These are phyloP conservation scores for Agapanthus africanus DNA, from an alignment of 106 monocot species.

Conservation along the genomic window DNA sequence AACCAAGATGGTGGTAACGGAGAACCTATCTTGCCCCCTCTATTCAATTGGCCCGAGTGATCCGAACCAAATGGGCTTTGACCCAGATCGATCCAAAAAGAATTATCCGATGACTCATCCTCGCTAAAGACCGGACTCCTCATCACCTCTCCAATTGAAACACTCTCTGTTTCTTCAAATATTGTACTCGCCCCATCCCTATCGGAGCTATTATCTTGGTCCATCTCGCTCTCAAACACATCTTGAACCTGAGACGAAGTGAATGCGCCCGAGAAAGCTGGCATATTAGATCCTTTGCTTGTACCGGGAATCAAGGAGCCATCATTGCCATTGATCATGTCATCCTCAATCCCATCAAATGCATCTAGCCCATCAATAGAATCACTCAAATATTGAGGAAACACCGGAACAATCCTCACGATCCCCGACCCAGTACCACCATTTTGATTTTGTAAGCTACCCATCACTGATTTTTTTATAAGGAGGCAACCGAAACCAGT, in stretches of 20 bases:
- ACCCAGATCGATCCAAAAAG: constrained; percentile 94
- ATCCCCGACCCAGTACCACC: constrained; percentile 85
- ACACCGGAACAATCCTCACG: constrained; percentile 84
- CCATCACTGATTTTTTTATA: constrained; percentile 88
- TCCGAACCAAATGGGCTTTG: constrained; percentile 79
- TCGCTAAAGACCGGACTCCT: constrained; percentile 92
- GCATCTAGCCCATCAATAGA: constrained; percentile 69
- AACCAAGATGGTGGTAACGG: constrained; percentile 85
- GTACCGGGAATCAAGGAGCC: constrained; percentile 24
- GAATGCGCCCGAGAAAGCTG: constrained; percentile 90
- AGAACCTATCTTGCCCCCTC: constrained; percentile 60
- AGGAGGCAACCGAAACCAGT: constrained; percentile 91
- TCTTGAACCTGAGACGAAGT: constrained; percentile 81
- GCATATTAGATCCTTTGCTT: constrained; percentile 48
- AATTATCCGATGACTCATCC: constrained; percentile 79
- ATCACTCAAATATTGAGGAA: constrained; percentile 88
- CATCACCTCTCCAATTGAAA: constrained; percentile 86
- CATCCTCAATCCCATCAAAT: constrained; percentile 48
- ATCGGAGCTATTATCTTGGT: constrained; percentile 85
- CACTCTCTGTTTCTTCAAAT: constrained; percentile 77
- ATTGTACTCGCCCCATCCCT: constrained; percentile 82
- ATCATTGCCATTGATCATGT: constrained; percentile 31
- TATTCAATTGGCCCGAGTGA: constrained; percentile 36
- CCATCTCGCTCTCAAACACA: constrained; percentile 75
- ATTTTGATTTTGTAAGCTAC: constrained; percentile 64